phyloP scores from a whole-genome alignment of 257 asterid genomes.

The Pogostemon cablin region DNA sequence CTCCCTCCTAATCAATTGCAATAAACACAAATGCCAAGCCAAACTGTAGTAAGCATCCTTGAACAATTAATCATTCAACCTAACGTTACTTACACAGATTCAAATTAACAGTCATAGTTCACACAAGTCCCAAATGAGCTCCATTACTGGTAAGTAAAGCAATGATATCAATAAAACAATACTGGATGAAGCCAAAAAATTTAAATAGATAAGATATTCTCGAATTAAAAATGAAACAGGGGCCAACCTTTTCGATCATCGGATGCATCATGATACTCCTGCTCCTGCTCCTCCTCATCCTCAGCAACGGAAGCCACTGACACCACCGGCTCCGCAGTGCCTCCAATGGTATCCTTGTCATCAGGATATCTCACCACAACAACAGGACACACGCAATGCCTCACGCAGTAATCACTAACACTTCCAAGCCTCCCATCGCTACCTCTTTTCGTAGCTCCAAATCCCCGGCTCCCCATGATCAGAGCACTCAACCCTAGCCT shows the following conservation, averaged over 20 bases:
- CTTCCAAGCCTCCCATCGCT: conserved; percentile 85
- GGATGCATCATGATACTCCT: conserved; percentile 72
- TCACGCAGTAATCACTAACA: conserved; percentile 94
- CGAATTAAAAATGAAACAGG: background rate
- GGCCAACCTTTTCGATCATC: conserved; percentile 71
- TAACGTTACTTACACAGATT: background rate
- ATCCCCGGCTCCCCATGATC: conserved; percentile 91
- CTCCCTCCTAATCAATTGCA: background rate
- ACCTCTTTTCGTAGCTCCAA: conserved; percentile 79
- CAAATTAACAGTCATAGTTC: background rate
- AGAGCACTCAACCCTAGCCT: conserved; percentile 83
- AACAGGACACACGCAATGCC: conserved; percentile 95
- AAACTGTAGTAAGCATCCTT: background rate
- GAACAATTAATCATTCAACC: background rate
- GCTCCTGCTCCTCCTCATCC: conserved; percentile 66
- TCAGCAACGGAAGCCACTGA: conserved; percentile 64
- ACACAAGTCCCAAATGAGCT: conserved; percentile 10
- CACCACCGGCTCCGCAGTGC: conserved; percentile 46
- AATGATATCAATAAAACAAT: background rate
- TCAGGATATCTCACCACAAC: conserved; percentile 87
- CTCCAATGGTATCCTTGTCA: conserved; percentile 54
- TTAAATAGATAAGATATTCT: background rate
- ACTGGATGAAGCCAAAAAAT: background rate
- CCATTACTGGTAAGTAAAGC: background rate
- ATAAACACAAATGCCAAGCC: conserved; percentile 13